Conservation (phyloP, 2,329 filamentous ascomycete genomes). For the Amauroascus niger region DNA sequence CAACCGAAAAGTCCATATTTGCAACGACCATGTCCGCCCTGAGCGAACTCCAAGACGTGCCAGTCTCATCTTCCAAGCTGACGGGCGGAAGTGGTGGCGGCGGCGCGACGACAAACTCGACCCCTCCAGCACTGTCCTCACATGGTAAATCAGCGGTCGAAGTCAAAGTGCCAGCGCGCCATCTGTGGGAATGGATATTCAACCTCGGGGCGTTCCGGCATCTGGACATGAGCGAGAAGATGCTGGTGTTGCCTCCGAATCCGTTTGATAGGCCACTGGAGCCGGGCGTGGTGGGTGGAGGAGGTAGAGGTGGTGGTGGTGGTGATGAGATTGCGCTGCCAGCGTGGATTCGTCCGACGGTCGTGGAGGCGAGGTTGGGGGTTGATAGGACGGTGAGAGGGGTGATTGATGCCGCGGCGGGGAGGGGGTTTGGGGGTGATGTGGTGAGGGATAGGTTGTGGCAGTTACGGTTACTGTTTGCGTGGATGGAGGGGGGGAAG, state of each 20-base stretch:
- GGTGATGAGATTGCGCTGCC: conserved; percentile 32
- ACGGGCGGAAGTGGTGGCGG: conserved; percentile 8
- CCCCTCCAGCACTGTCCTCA: conserved; percentile 20
- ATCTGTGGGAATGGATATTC: conserved; percentile 67
- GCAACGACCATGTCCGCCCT: conserved; percentile 64
- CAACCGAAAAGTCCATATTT: conserved; percentile 53
- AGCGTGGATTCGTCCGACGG: conserved; percentile 47
- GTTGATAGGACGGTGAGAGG: conserved; percentile 45
- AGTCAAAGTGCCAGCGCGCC: conserved; percentile 27
- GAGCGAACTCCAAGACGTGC: conserved; percentile 48
- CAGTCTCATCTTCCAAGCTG: conserved; percentile 21
- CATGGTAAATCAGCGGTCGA: conserved; percentile 21
- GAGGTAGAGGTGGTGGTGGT: no score
- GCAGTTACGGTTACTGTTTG: conserved; percentile 55
- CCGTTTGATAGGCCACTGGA: conserved; percentile 25
- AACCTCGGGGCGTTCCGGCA: conserved; percentile 46
- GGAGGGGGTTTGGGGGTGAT: conserved; percentile 30
- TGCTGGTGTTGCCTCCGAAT: conserved; percentile 47
- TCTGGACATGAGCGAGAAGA: conserved; percentile 57
- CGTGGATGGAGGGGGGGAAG: conserved; percentile 48
- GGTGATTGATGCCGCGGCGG: conserved; percentile 26
- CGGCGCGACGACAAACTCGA: conserved; percentile 13
- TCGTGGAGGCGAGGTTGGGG: conserved; percentile 63
- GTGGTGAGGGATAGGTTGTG: conserved; percentile 49
- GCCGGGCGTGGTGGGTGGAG: conserved; percentile 31